phyloP scores from a whole-genome alignment of 345 rosid species.

The Rhodamnia argentea region DNA sequence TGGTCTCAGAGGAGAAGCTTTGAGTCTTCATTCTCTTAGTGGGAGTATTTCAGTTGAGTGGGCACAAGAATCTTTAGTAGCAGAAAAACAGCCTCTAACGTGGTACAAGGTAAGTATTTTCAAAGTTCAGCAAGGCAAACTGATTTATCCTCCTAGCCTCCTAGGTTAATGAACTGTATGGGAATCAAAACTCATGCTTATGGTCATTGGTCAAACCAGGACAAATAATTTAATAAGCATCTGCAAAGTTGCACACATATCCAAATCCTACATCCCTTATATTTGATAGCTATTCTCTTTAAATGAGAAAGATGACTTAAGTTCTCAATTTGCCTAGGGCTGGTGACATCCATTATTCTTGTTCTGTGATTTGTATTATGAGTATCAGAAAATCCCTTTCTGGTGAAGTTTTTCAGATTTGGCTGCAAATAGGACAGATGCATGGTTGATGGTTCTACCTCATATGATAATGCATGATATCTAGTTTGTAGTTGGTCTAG shows the following conservation, averaged over 20 bases:
- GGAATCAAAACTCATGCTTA: not conserved
- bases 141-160: not conserved
- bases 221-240: not conserved
- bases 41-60: constrained; percentile 23
- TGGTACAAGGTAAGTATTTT: constrained; percentile 35
- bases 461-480: not conserved
- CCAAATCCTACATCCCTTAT: not conserved
- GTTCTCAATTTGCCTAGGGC: not conserved
- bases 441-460: not conserved
- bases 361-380: not conserved
- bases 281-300: not conserved
- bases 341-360: not conserved
- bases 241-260: not conserved
- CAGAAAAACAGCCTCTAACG: constrained; percentile 12
- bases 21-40: constrained; percentile 17
- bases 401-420: not conserved
- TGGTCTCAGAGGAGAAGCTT: constrained; percentile 35
- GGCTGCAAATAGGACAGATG: not conserved
- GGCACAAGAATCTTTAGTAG: constrained; percentile 12
- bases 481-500: constrained; percentile 21
- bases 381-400: not conserved
- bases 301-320: not conserved
- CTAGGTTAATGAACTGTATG: not conserved
- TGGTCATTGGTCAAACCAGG: not conserved
- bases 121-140: not conserved